A percentile compares a stretch with the other conserved stretches of the same genome.
Evolutionary conservation across 1,284 basidiomycete genomes (phyloP).

Genomic region (Tranzscheliella williamsii): DNA sequence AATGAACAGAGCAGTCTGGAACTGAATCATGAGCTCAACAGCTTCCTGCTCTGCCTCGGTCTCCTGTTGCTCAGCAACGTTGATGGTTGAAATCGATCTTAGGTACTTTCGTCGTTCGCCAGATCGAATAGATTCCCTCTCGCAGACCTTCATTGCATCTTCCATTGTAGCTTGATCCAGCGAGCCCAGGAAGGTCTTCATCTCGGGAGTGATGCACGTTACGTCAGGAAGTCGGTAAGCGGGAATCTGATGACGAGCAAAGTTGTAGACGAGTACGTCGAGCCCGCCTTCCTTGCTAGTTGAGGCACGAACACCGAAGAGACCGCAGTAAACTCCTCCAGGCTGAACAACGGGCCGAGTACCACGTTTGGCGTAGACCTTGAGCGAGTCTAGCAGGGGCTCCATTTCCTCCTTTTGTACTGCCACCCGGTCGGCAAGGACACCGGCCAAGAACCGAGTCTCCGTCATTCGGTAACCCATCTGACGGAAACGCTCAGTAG

Average conservation of each 20-base stretch:
- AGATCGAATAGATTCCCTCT: slow-evolving; percentile 61
- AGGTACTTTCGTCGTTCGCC: slow-evolving; percentile 51
- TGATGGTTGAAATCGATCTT: slow-evolving; percentile 36
- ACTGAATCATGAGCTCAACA: slow-evolving; percentile 63
- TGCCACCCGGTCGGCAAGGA: slow-evolving; percentile 64
- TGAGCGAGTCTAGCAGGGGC: slow-evolving; percentile 63
- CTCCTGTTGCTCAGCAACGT: slow-evolving; percentile 33
- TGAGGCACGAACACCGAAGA: slow-evolving; percentile 64
- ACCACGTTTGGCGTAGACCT: slow-evolving; percentile 65
- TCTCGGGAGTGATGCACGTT: slow-evolving; percentile 60
- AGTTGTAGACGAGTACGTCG: slow-evolving; percentile 65
- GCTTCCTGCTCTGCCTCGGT: slow-evolving; percentile 42
- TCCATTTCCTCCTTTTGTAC: slow-evolving; percentile 65
- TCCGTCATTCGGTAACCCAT: slow-evolving; percentile 65
- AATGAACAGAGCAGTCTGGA: slow-evolving; percentile 64
- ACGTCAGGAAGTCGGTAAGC: slow-evolving; percentile 66
- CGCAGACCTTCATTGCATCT: slow-evolving; percentile 62
- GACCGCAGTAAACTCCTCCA: slow-evolving; percentile 64
- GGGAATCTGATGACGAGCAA: slow-evolving; percentile 66
- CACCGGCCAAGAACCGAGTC: slow-evolving; percentile 64
- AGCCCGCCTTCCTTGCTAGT: slow-evolving; percentile 48
- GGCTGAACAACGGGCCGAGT: slow-evolving; percentile 64
- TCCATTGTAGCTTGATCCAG: slow-evolving; percentile 63
- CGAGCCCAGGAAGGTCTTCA: slow-evolving; percentile 62
- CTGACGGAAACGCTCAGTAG: slow-evolving; percentile 63